Evolutionary conservation across 257 asterid genomes (phyloP).

Genomic region (Solanum chiquidenum): DNA sequence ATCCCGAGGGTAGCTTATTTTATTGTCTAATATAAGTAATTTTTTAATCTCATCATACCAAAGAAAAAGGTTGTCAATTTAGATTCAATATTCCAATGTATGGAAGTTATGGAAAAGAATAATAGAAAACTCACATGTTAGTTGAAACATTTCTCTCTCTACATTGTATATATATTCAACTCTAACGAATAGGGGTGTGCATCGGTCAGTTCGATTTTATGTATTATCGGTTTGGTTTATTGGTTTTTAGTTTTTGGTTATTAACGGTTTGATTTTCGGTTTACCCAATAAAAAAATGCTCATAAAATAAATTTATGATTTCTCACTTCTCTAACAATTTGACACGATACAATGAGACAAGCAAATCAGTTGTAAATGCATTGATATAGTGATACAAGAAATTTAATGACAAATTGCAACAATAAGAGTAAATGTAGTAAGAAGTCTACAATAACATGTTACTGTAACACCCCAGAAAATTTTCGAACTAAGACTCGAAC

Average conservation of each 20-base stretch:
- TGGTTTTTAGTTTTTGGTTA: neutral
- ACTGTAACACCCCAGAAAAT: too few species aligned
- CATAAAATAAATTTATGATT: neutral
- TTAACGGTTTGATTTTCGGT: neutral
- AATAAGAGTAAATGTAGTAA: too few species aligned
- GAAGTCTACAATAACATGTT: too few species aligned
- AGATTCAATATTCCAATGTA: neutral
- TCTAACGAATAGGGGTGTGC: neutral
- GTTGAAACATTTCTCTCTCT: neutral
- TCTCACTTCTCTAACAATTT: neutral
- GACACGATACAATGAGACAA: neutral
- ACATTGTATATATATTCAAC: neutral
- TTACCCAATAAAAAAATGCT: neutral
- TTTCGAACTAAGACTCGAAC: too few species aligned
- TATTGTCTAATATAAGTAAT: neutral
- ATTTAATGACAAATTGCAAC: too few species aligned
- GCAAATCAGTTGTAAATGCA: too few species aligned
- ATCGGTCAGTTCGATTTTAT: neutral
- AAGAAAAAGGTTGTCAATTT: neutral
- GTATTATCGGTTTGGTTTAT: too few species aligned
- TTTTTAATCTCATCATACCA: neutral
- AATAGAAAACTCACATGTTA: neutral
- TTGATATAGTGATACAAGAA: too few species aligned
- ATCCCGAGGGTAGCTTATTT: neutral
- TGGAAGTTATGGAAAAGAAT: neutral